These are phyloP conservation scores for Phytophthora constricta DNA, from an alignment of 352 stramenopile genomes.

Conservation along the genomic window DNA sequence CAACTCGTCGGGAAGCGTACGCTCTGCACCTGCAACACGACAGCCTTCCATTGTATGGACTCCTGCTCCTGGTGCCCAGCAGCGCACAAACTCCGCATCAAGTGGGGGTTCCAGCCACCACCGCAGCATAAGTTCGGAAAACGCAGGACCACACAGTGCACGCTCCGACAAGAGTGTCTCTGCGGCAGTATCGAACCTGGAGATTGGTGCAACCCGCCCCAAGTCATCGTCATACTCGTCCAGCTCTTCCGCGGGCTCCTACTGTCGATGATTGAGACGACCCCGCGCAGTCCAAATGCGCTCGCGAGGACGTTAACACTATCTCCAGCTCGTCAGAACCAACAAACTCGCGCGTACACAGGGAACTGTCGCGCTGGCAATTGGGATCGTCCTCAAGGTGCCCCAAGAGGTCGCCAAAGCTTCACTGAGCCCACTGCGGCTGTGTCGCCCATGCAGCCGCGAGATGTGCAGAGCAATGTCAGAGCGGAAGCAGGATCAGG, in stretches of 20 bases:
- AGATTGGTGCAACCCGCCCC: constrained; percentile 3
- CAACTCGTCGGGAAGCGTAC: background rate
- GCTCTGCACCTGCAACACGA: background rate
- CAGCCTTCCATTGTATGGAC: constrained; percentile 1
- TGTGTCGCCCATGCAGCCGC: constrained; percentile 11
- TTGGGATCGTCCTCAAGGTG: constrained; percentile 13
- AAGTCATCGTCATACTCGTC: constrained; percentile 32
- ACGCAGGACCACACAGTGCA: constrained; percentile 16
- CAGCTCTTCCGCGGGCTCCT: constrained; percentile 24
- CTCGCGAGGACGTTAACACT: background rate
- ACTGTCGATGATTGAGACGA: constrained; percentile 18
- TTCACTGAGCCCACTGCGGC: constrained; percentile 1
- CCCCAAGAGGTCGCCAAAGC: constrained; percentile 3
- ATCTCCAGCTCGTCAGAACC: constrained; percentile 13
- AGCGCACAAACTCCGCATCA: constrained; percentile 20
- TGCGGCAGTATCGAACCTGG: constrained; percentile 14
- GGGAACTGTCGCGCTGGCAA: constrained; percentile 27
- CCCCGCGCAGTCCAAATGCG: constrained; percentile 7
- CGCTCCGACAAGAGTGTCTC: constrained; percentile 23
- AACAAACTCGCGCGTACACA: constrained; percentile 9
- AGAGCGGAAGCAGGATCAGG: constrained; percentile 1
- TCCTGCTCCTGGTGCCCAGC: background rate
- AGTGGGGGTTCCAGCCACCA: constrained; percentile 12
- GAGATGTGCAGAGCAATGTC: constrained; percentile 14
- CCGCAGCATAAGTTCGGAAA: constrained; percentile 19